phyloP scores from a whole-genome alignment of 2,329 filamentous ascomycete species.

The Cadophora gregata region DNA sequence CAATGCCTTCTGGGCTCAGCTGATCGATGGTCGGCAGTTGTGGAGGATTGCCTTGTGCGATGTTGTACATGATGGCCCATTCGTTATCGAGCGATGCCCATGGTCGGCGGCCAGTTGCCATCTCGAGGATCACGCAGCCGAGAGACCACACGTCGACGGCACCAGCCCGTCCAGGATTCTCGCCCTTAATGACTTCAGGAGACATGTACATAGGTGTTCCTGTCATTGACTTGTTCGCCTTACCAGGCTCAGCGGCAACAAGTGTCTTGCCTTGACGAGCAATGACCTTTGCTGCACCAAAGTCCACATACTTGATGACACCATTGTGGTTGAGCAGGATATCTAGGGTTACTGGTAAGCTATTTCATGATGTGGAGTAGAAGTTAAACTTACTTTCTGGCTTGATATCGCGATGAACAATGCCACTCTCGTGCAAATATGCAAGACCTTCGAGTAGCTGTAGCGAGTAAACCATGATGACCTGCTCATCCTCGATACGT shows the following conservation, averaged over 20 bases:
- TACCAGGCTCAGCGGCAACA: slow-evolving; percentile 59
- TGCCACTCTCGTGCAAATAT: slow-evolving; percentile 89
- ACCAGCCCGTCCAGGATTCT: slow-evolving; percentile 78
- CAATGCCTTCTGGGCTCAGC: slow-evolving; percentile 81
- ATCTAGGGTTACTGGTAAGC: slow-evolving; percentile 57
- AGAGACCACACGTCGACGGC: slow-evolving; percentile 96
- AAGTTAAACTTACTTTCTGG: slow-evolving; percentile 76
- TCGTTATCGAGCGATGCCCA: slow-evolving; percentile 98
- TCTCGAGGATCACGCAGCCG: slow-evolving; percentile 95
- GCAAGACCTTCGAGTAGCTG: slow-evolving; percentile 93
- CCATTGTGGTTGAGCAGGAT: slow-evolving; percentile 97
- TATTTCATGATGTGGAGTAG: background rate
- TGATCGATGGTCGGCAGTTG: slow-evolving; percentile 83
- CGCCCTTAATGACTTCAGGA: slow-evolving; percentile 95
- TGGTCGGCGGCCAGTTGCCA: slow-evolving; percentile 92
- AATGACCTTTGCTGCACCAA: slow-evolving; percentile 96
- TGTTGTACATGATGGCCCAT: slow-evolving; percentile 99
- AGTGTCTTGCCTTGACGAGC: slow-evolving; percentile 91
- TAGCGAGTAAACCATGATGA: slow-evolving; percentile 94
- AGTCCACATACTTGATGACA: slow-evolving; percentile 99
- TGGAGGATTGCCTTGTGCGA: slow-evolving; percentile 93
- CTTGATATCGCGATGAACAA: slow-evolving; percentile 97
- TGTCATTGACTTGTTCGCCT: slow-evolving; percentile 89
- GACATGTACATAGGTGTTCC: slow-evolving; percentile 99
- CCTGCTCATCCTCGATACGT: slow-evolving; percentile 95